These are phyloP conservation scores for Prillingera fragicola DNA, from an alignment of 1,284 basidiomycete genomes.

Conservation along the genomic window DNA sequence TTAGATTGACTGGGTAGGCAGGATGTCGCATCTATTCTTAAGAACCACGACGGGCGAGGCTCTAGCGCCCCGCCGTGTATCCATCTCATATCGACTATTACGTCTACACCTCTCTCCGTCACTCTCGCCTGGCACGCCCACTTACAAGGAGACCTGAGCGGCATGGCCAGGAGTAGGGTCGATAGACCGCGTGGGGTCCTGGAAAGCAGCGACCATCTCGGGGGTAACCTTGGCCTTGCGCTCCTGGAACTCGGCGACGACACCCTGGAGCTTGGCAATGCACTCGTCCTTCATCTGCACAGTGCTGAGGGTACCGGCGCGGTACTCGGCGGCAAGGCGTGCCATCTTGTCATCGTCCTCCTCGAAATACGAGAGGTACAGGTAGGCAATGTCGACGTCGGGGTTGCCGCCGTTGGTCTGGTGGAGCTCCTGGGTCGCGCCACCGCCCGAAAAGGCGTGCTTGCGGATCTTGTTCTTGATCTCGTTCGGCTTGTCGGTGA, in stretches of 20 bases:
- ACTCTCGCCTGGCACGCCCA: no score
- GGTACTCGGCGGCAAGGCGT: slow-evolving; percentile 77
- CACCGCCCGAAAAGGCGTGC: slow-evolving; percentile 82
- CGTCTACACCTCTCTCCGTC: no score
- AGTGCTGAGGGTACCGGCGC: slow-evolving; percentile 78
- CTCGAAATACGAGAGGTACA: slow-evolving; percentile 94
- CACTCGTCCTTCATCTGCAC: slow-evolving; percentile 89
- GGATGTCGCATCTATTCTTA: no score
- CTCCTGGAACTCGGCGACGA: slow-evolving; percentile 80
- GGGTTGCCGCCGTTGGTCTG: slow-evolving; percentile 80
- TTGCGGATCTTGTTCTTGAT: slow-evolving; percentile 98
- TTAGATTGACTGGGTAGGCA: no score
- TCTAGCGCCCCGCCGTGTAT: no score
- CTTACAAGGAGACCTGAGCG: no score
- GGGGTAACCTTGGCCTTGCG: slow-evolving; percentile 78
- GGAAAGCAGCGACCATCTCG: slow-evolving; percentile 69
- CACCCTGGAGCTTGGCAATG: slow-evolving; percentile 75
- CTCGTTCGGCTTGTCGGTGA: slow-evolving; percentile 87
- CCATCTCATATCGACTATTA: no score
- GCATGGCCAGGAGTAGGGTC: slow-evolving; percentile 50
- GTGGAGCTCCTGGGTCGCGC: slow-evolving; percentile 92
- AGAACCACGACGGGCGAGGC: no score
- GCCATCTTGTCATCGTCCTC: slow-evolving; percentile 86
- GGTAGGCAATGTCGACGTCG: slow-evolving; percentile 93
- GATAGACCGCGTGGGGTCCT: slow-evolving; percentile 79